Base-by-base conservation (phyloP, 176 grass and related monocot species). In the Canna indica region DNA sequence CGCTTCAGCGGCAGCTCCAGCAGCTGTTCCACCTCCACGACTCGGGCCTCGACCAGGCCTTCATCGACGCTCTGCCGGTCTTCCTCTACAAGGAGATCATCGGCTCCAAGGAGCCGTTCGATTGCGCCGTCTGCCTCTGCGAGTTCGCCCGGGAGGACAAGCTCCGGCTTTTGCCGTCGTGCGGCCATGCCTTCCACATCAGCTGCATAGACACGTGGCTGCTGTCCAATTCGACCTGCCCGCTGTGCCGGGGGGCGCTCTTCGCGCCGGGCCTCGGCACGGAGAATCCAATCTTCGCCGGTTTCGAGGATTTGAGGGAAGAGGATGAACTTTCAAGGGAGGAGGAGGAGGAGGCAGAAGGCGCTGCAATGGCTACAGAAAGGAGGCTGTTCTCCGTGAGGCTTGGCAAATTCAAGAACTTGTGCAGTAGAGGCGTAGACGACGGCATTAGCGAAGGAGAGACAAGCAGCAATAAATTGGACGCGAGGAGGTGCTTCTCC, bases 401-500 rank as follows among this genome's bases (percentile, higher is more conserved):
- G 65, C 65, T 68, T 15, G 65, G 65, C 4, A 68, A 68, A 44
- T 68, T 68, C 65, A 68, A 68, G 65, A 44, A 68, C 39, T 68
- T 44, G 36, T 22, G 36, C 65, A 46, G 22, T 44, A 11, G 18
- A 27, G 20, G 14, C 38, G n/a, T 4, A 15, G 36, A 27, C 8
- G 65, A 45, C 22, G 65, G 36, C 9, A 46, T 2, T n/a, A 33
- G 46, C 16, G 22, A 44, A 68, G 65, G 65, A 28, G 65, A 68
- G 65, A 44, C 22, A 6, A 68, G 65, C 65, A 68, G 13, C 9
- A 68, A 45, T 25, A 64, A 36, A 35, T 64, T 64, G 30, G 65
- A 42, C 38, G 39, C 65, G 1, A 68, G 65, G 65, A 68, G 65
- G 65, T 68, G 65, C 36, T 68, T 45, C 22, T 68, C 65, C 9